Conservation (phyloP, 805 yeast genomes). For the Metschnikowia lachancei region DNA sequence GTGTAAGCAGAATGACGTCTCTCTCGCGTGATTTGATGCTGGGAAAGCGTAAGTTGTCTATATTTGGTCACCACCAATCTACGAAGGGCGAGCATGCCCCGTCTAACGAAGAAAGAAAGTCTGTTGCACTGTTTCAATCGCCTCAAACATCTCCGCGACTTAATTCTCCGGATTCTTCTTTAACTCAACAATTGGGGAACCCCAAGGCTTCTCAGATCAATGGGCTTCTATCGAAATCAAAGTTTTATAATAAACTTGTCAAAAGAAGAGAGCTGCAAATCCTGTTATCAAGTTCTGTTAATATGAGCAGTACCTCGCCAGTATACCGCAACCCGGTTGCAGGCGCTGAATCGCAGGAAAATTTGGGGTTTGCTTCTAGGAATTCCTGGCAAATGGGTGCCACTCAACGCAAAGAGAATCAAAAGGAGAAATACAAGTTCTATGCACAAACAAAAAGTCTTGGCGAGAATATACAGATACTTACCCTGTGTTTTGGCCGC, state of each 20-base stretch:
- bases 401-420: slow-evolving; percentile 30
- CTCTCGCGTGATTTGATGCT: slow-evolving; percentile 14
- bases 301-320: slow-evolving; percentile 21
- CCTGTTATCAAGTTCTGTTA: slow-evolving; percentile 17
- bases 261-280: slow-evolving; percentile 36
- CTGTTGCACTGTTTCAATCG: background rate
- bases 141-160: slow-evolving; percentile 3
- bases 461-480: slow-evolving; percentile 14
- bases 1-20: slow-evolving; percentile 10
- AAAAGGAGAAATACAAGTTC: slow-evolving; percentile 34
- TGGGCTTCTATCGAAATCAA: slow-evolving; percentile 31
- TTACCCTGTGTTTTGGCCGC: slow-evolving; percentile 11
- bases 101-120: slow-evolving; percentile 1
- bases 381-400: slow-evolving; percentile 9
- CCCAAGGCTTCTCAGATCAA: slow-evolving; percentile 17
- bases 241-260: slow-evolving; percentile 36
- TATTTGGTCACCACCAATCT: slow-evolving; percentile 10
- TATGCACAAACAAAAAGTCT: slow-evolving; percentile 29
- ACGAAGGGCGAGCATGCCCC: background rate
- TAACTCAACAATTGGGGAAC: background rate
- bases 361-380: slow-evolving; percentile 17
- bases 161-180: background rate
- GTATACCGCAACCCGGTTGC: slow-evolving; percentile 23
- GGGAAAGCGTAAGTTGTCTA: slow-evolving; percentile 14
- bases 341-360: slow-evolving; percentile 14